A percentile compares a stretch with the other conserved stretches of the same genome.
These are phyloP conservation scores for Phellinidium pouzarii DNA, from an alignment of 1,284 basidiomycete genomes.

Conservation along the genomic window DNA sequence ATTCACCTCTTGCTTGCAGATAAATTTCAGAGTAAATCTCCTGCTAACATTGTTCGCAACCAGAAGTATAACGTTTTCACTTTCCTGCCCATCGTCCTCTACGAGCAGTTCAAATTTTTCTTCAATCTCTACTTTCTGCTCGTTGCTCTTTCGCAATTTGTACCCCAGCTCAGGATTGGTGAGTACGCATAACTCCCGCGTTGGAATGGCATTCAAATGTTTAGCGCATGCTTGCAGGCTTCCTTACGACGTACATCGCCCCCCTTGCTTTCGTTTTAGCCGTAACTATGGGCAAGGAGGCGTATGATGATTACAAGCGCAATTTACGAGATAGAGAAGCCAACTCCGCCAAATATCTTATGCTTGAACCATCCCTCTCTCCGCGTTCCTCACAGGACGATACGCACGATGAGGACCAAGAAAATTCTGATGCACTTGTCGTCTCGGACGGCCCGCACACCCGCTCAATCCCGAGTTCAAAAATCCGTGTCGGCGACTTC, in stretches of 20 bases:
- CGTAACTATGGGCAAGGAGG: constrained; percentile 98
- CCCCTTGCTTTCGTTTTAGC: constrained; percentile 92
- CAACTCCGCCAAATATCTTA: constrained; percentile 88
- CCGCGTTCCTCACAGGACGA: constrained; percentile 28
- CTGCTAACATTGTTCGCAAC: constrained; percentile 89
- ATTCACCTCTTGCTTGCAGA: constrained; percentile 33
- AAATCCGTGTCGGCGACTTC: constrained; percentile 87
- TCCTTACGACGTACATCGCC: constrained; percentile 93
- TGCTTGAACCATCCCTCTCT: constrained; percentile 54
- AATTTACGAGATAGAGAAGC: constrained; percentile 89
- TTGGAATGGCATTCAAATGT: neutral
- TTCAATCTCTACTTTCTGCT: constrained; percentile 99
- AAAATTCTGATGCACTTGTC: constrained; percentile 12
- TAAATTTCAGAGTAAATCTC: constrained; percentile 60
- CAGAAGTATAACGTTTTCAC: constrained; percentile 96
- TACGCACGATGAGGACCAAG: constrained; percentile 26
- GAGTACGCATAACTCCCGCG: constrained; percentile 24
- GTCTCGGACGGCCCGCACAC: constrained; percentile 44
- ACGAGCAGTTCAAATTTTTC: constrained; percentile 99
- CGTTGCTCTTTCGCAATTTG: constrained; percentile 92
- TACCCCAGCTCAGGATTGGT: constrained; percentile 96
- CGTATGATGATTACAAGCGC: constrained; percentile 95
- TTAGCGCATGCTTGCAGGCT: constrained; percentile 46
- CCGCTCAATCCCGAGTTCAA: constrained; percentile 80
- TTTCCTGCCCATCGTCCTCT: constrained; percentile 94